Base-by-base conservation (phyloP, 305 asterid species). In the Fraxinus albicans region DNA sequence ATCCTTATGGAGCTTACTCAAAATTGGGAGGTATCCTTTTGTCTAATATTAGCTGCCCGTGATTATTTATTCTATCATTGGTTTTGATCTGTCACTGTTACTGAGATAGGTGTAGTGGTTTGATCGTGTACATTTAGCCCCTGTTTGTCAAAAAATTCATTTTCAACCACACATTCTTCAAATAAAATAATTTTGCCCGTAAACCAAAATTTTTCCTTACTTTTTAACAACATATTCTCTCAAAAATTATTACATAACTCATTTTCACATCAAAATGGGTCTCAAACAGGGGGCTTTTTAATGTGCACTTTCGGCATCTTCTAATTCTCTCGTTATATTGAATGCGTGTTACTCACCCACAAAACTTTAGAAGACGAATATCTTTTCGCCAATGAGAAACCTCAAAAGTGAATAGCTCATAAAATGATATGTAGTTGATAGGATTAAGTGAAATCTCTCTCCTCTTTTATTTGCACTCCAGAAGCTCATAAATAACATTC, bases 31-130 rank as follows among this genome's bases (percentile, higher is more conserved):
- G 13, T 77, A 29, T 8, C 15, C 15, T 63, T 79, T 34, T 17
- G 40, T 23, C 55, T 80, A 55, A 9, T 73, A 35, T 80, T 73
- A 72, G 83, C 70, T 35, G 35, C 21, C 27, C 34, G n/a, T 70
- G 78, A 47, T 70, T 80, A 42, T 35, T 79, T 80, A 6, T 29
- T 40, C 35, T 69, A 17, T 70, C 25, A 8, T 25, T 7, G 35
- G 34, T 31, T 8, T 80, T 9, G 35, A 79, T 79, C 15, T 17
- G 80, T 47, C 25, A 47, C 4, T 9, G 31, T 79, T 79, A 31
- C 73, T 47, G 53, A 73, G 40, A 27, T 27, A 29, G 55, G 35
- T 33, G 58, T 73, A 21, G 76, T 75, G n/a, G 19, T 58, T 25
- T 35, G 35, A 29, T 63, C 13, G 58, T 47, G 17, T 47, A 47